phyloP scores from a whole-genome alignment of 805 yeast genomes.

The Pichia pseudocactophila region DNA sequence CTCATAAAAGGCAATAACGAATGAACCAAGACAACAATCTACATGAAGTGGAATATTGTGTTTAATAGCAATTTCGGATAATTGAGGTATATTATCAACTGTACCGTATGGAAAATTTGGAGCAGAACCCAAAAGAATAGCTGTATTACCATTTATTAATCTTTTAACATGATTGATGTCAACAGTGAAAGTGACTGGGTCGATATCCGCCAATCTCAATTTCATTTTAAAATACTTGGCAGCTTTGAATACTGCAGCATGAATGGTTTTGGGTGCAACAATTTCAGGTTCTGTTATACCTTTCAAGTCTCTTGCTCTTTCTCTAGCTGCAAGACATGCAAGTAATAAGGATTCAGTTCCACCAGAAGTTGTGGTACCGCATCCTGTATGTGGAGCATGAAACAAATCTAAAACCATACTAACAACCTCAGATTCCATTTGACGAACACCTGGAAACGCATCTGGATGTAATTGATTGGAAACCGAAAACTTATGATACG shows the following conservation, averaged over 20 bases:
- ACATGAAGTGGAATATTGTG: slow-evolving; percentile 84
- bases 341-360: slow-evolving; percentile 90
- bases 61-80: slow-evolving; percentile 55
- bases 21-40: slow-evolving; percentile 93
- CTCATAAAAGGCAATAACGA: slow-evolving; percentile 64
- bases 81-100: slow-evolving; percentile 73
- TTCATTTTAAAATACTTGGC: slow-evolving; percentile 83
- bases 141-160: slow-evolving; percentile 70
- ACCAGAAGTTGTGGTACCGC: slow-evolving; percentile 85
- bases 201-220: slow-evolving; percentile 71
- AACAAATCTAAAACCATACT: slow-evolving; percentile 78
- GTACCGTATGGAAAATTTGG: slow-evolving; percentile 98
- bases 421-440: slow-evolving; percentile 94
- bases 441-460: slow-evolving; percentile 91
- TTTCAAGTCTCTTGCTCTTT: slow-evolving; percentile 48
- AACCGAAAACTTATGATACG: slow-evolving; percentile 69
- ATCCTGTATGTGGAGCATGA: slow-evolving; percentile 65
- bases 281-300: slow-evolving; percentile 75
- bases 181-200: slow-evolving; percentile 51
- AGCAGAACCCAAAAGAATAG: slow-evolving; percentile 83
- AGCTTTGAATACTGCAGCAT: slow-evolving; percentile 94
- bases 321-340: slow-evolving; percentile 83
- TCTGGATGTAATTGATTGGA: slow-evolving; percentile 97
- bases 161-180: slow-evolving; percentile 52
- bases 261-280: slow-evolving; percentile 81